Percentiles rank a stretch among this genome's conserved stretches.
Evolutionary conservation across 1,139 yeast species (phyloP).

Genomic region (Geotrichum bryndzae): DNA sequence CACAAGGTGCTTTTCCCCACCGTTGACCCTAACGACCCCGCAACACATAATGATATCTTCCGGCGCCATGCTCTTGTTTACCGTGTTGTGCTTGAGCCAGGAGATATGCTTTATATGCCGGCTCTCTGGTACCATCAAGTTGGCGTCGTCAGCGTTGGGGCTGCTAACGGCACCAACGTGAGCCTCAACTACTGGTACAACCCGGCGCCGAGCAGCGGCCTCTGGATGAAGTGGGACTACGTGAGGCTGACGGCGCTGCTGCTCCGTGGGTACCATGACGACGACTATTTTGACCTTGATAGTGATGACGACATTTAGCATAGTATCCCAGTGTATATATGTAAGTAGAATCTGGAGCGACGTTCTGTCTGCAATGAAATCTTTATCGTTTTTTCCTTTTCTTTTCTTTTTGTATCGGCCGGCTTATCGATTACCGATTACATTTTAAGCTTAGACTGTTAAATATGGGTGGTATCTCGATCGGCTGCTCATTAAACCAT

Average conservation of each 20-base stretch:
- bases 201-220: conserved; percentile 26
- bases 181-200: conserved; percentile 39
- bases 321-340: neutral
- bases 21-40: conserved; percentile 28
- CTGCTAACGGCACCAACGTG: conserved; percentile 24
- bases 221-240: conserved; percentile 35
- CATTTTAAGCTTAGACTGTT: no score
- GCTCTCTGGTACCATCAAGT: conserved; percentile 41
- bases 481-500: no score
- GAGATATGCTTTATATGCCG: conserved; percentile 38
- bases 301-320: neutral
- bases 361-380: neutral
- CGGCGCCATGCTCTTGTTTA: conserved; percentile 25
- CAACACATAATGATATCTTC: conserved; percentile 21
- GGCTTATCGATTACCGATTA: no score
- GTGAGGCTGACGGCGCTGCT: conserved; percentile 26
- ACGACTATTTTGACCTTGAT: conserved; percentile 23
- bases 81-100: conserved; percentile 33
- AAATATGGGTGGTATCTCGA: no score
- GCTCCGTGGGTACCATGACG: conserved; percentile 29
- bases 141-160: conserved; percentile 24
- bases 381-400: no score
- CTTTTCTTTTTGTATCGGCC: no score
- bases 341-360: neutral
- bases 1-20: conserved; percentile 31